Base-by-base conservation (phyloP, 371 early-diverging fungal species). In the Mortierella sp. region DNA sequence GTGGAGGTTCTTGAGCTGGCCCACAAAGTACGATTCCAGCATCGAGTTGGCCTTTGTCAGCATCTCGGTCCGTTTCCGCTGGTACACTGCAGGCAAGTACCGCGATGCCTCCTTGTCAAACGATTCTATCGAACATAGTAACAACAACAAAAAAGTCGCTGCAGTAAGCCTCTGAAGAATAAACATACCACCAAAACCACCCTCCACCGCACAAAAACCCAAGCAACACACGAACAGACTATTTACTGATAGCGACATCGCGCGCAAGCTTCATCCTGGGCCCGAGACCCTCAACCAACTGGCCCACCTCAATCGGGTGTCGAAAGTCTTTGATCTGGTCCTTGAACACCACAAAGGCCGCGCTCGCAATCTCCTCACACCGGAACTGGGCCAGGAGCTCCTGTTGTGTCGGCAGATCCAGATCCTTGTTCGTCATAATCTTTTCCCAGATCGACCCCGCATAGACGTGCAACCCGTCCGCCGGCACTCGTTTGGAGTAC, bases 391-490 rank as follows among this genome's bases (percentile, higher is more conserved):
- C 99, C 71, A 99, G 87, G 58, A 99, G 87, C 85, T 99, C 96
- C 87, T 97, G 98, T 86, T 99, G 99, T 1, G 98, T 98, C 5
- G 99, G 99, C 45, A 99, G 86, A 88, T 99, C 99, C 73, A 99
- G 88, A 77, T 99, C 99, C 73, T 95, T 95, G 89, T 97, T 98
- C 76, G 94, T 91, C 73, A 95, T 87, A 53, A 99, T 96, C 88
- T 96, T 96, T 74, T 93, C 92, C 99, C 99, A 99, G 67, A 99
- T 96, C 58, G 93, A 88, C 61, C 94, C 90, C 3, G 97, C 96
- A 86, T 97, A 99, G 24, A 92, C 87, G 37, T 95, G 92, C 79
- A 98, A 94, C 19, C 99, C 99, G 70, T 99, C 99, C 16, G 96
- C 97, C 11, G 98, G 99, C 75, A 99, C 96, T 37, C 94, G 92